Evolutionary conservation across 148 eudicot genomes (phyloP).

Genomic region (Rhododendron simsii): DNA sequence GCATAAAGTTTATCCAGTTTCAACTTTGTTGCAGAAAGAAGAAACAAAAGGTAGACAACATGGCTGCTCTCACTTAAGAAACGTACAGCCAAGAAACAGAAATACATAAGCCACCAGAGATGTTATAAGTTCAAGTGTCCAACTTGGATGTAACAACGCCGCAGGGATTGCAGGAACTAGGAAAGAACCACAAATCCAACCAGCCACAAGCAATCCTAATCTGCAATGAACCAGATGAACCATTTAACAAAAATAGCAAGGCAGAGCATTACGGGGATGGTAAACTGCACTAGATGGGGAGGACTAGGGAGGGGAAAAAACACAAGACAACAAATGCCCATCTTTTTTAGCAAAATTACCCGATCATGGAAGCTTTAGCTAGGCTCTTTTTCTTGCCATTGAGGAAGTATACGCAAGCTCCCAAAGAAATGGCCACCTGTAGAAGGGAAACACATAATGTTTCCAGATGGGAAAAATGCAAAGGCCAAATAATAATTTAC

Average conservation of each 20-base stretch:
- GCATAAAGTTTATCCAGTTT: background rate
- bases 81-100: constrained; percentile 85
- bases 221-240: constrained; percentile 31
- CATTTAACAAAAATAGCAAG: background rate
- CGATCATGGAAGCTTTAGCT: constrained; percentile 66
- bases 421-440: constrained; percentile 86
- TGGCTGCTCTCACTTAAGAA: constrained; percentile 52
- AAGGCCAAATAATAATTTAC: background rate
- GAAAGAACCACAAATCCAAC: constrained; percentile 82
- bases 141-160: constrained; percentile 57
- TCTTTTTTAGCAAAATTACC: constrained; percentile 42
- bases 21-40: background rate
- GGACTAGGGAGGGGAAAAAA: background rate
- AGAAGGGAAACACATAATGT: constrained; percentile 11
- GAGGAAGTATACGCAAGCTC: constrained; percentile 86
- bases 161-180: constrained; percentile 72
- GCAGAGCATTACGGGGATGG: background rate
- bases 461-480: background rate
- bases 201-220: constrained; percentile 79
- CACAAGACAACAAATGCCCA: background rate
- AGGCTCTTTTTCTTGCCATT: constrained; percentile 85
- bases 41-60: too few species aligned
- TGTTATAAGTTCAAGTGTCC: constrained; percentile 87
- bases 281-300: background rate
- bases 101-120: constrained; percentile 60